phyloP scores from a whole-genome alignment of 2,329 filamentous ascomycete genomes.

The Venturia pyrina region DNA sequence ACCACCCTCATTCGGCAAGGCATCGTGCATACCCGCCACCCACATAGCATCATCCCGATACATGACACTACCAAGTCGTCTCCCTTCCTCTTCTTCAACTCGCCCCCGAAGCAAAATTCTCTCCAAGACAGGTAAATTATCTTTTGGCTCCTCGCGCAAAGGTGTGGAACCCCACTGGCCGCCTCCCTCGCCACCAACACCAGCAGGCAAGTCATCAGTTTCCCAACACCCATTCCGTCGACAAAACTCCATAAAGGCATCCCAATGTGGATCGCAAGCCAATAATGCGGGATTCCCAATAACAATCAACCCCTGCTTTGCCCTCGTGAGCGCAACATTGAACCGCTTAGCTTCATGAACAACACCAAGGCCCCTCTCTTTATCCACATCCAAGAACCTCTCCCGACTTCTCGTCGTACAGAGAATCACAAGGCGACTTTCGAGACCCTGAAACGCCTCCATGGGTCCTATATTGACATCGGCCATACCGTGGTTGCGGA shows the following conservation, averaged over 20 bases:
- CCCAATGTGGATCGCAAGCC: slow-evolving; percentile 28
- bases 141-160: neutral
- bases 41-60: slow-evolving; percentile 7
- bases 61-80: neutral
- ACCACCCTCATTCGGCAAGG: neutral
- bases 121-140: neutral
- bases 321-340: slow-evolving; percentile 36
- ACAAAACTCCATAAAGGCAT: slow-evolving; percentile 28
- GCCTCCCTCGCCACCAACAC: neutral
- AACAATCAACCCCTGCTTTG: slow-evolving; percentile 33
- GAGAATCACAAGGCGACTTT: slow-evolving; percentile 34
- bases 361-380: slow-evolving; percentile 24
- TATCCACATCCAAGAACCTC: slow-evolving; percentile 25
- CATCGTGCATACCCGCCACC: neutral
- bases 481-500: slow-evolving; percentile 25
- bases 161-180: neutral
- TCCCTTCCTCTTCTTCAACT: neutral
- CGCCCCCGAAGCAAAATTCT: neutral
- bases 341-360: slow-evolving; percentile 29
- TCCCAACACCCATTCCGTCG: slow-evolving; percentile 25
- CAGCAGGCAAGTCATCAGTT: slow-evolving; percentile 16
- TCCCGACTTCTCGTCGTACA: slow-evolving; percentile 31
- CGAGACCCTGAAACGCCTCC: slow-evolving; percentile 37
- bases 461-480: slow-evolving; percentile 36
- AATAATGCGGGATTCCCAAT: slow-evolving; percentile 32